Evolutionary conservation across 805 yeast genomes (phyloP).

Genomic region (Zygoascus biomembranicola): DNA sequence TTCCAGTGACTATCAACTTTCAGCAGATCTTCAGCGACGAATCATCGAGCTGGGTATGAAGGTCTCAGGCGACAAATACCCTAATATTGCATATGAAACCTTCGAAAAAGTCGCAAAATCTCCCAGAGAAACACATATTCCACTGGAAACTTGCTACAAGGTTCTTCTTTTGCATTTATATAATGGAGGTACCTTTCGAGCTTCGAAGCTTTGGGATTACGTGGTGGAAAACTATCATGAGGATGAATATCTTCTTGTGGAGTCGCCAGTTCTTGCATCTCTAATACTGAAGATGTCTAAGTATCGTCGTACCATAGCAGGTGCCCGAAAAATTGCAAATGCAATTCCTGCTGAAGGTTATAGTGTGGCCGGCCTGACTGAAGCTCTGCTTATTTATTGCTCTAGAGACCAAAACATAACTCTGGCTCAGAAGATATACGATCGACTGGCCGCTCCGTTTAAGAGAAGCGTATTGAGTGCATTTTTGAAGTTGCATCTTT

Average conservation of each 20-base stretch:
- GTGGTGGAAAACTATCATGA: not conserved
- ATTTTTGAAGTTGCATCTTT: constrained; percentile 14
- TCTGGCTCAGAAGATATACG: constrained; percentile 11
- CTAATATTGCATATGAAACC: constrained; percentile 11
- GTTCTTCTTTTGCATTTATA: constrained; percentile 8
- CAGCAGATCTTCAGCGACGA: constrained; percentile 4
- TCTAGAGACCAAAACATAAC: constrained; percentile 10
- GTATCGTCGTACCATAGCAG: constrained; percentile 4
- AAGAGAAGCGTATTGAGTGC: constrained; percentile 11
- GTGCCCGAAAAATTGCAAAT: constrained; percentile 10
- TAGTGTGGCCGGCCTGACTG: constrained; percentile 14
- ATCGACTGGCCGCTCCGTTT: constrained; percentile 8
- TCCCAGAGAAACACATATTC: not conserved
- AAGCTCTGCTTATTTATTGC: constrained; percentile 17
- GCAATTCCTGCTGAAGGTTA: constrained; percentile 11
- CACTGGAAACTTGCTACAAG: constrained; percentile 1
- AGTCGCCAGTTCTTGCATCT: constrained; percentile 9
- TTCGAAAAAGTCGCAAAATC: not conserved
- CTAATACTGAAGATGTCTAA: constrained; percentile 14
- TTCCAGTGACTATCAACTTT: constrained; percentile 1
- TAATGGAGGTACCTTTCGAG: constrained; percentile 4
- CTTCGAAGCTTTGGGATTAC: constrained; percentile 7
- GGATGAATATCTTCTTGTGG: not conserved
- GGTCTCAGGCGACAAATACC: constrained; percentile 3
- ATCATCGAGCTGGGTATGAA: constrained; percentile 5